Conservation (phyloP, 768 basidiomycete genomes). For the Panellus pusillus region DNA sequence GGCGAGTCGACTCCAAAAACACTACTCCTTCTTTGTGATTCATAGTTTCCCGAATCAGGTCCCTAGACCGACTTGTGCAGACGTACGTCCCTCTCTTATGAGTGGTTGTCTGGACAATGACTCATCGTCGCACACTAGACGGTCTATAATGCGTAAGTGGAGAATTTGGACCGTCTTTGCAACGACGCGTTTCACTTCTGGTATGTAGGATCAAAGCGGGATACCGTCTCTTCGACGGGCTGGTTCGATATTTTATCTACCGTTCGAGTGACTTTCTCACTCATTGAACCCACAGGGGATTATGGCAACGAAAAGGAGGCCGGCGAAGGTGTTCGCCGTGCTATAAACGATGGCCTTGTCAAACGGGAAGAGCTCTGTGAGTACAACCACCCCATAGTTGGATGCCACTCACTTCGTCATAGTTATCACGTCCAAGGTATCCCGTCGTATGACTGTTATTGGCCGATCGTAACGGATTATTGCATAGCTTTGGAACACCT, state of each 20-base stretch:
- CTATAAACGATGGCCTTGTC: constrained; percentile 79
- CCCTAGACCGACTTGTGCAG: constrained; percentile 58
- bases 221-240: constrained; percentile 88
- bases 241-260: constrained; percentile 29
- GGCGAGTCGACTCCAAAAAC: constrained; percentile 32
- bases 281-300: constrained; percentile 3
- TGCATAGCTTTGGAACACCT: constrained; percentile 83
- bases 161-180: not conserved
- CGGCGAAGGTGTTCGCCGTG: constrained; percentile 69
- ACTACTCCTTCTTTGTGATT: constrained; percentile 24
- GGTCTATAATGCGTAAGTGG: constrained; percentile 65
- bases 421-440: constrained; percentile 85
- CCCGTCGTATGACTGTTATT: not conserved
- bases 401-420: constrained; percentile 1
- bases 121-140: constrained; percentile 38
- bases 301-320: constrained; percentile 84
- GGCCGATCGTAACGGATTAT: not conserved
- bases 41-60: constrained; percentile 45
- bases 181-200: not conserved
- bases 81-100: constrained; percentile 37
- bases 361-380: constrained; percentile 86
- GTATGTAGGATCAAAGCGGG: constrained; percentile 64
- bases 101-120: not conserved
- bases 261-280: too few relatives aligned
- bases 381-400: constrained; percentile 25